Evolutionary conservation across 805 yeast species (phyloP).

Genomic region (Vanderwaltozyma polyspora): DNA sequence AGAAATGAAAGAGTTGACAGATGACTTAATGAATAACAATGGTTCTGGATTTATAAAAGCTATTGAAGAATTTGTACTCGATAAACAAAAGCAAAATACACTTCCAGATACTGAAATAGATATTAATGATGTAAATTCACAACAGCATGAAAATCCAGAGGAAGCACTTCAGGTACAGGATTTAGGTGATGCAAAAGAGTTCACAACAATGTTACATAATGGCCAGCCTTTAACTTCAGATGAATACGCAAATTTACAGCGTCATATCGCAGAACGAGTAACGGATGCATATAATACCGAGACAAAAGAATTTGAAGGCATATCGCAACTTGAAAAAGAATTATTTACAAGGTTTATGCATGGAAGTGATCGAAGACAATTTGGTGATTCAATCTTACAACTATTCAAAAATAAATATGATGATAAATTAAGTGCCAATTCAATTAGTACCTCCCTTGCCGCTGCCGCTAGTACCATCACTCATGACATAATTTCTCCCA

Average conservation of each 20-base stretch:
- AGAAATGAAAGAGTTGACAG: constrained; percentile 56
- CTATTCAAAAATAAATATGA: constrained; percentile 20
- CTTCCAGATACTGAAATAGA: background rate
- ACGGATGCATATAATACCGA: constrained; percentile 21
- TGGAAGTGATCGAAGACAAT: constrained; percentile 21
- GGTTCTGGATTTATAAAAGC: constrained; percentile 70
- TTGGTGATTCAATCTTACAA: constrained; percentile 21
- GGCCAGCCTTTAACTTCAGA: constrained; percentile 23
- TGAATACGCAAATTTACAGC: constrained; percentile 23
- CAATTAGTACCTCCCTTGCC: constrained; percentile 17
- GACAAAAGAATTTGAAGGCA: constrained; percentile 17
- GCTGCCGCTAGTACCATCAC: constrained; percentile 22
- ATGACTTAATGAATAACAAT: constrained; percentile 48
- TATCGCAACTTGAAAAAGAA: constrained; percentile 23
- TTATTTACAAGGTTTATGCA: constrained; percentile 23
- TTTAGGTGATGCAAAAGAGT: constrained; percentile 15
- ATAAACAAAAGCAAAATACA: constrained; percentile 16
- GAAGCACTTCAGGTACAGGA: too few relatives aligned
- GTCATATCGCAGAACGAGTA: constrained; percentile 25
- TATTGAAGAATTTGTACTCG: constrained; percentile 63
- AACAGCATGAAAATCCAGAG: background rate
- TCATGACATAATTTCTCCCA: constrained; percentile 5
- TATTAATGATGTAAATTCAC: background rate
- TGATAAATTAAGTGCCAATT: constrained; percentile 14
- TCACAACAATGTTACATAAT: constrained; percentile 22